Evolutionary conservation across 2,329 filamentous ascomycete species (phyloP).

Genomic region (Daldinia eschscholtzii): DNA sequence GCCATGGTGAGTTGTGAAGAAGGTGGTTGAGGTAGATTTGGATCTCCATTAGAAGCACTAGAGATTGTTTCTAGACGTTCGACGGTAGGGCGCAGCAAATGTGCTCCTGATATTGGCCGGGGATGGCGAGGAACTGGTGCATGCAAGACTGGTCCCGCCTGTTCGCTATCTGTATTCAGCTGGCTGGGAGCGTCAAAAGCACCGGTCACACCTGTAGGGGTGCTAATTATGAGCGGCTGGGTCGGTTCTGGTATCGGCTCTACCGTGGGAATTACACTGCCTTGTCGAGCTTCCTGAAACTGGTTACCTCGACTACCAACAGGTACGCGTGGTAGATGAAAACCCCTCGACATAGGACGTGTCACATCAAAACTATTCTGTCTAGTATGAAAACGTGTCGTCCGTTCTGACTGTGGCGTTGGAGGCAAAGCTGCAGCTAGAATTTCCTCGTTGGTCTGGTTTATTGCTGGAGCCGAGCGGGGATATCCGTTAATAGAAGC

Average conservation of each 20-base stretch:
- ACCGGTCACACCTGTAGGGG: slow-evolving; percentile 67
- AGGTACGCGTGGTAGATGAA: slow-evolving; percentile 58
- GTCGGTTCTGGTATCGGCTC: slow-evolving; percentile 56
- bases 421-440: slow-evolving; percentile 56
- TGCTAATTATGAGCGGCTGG: slow-evolving; percentile 71
- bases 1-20: slow-evolving; percentile 56
- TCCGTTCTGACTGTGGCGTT: slow-evolving; percentile 56
- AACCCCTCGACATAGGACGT: slow-evolving; percentile 59
- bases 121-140: slow-evolving; percentile 67
- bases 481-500: slow-evolving; percentile 54
- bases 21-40: slow-evolving; percentile 34
- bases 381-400: slow-evolving; percentile 55
- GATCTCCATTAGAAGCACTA: slow-evolving; percentile 47
- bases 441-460: slow-evolving; percentile 52
- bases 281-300: slow-evolving; percentile 44
- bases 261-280: slow-evolving; percentile 44
- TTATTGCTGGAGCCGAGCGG: slow-evolving; percentile 57
- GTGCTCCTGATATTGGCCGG: slow-evolving; percentile 54
- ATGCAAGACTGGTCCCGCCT: slow-evolving; percentile 61
- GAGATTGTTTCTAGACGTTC: slow-evolving; percentile 69
- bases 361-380: slow-evolving; percentile 55
- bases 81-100: slow-evolving; percentile 60
- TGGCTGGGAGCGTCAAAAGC: slow-evolving; percentile 62
- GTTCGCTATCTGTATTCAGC: slow-evolving; percentile 49
- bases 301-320: slow-evolving; percentile 53